Conservation (phyloP, 805 yeast species). For the Lipomyces kockii region DNA sequence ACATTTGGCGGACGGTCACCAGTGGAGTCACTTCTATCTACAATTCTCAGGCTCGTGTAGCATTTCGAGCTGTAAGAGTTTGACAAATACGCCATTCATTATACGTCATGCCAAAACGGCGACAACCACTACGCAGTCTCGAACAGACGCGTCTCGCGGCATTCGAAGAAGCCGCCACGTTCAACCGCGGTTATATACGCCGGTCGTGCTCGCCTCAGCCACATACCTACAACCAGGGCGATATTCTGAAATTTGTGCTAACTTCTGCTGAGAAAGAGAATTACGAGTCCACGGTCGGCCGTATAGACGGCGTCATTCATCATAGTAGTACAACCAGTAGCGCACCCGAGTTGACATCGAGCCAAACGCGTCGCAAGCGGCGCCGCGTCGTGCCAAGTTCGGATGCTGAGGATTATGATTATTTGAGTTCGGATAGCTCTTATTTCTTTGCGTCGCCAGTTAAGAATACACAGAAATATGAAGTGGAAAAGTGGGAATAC, state of each 20-base stretch:
- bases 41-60: neutral
- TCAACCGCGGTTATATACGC: constrained; percentile 2
- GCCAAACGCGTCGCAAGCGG: constrained; percentile 3
- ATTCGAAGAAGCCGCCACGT: constrained; percentile 7
- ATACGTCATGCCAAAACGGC: neutral
- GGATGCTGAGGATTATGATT: constrained; percentile 20
- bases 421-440: neutral
- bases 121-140: neutral
- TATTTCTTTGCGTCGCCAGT: neutral
- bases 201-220: neutral
- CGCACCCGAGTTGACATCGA: neutral
- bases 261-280: neutral
- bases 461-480: neutral
- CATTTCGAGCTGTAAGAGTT: neutral
- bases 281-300: neutral
- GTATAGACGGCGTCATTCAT: neutral
- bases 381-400: constrained; percentile 14
- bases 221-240: neutral
- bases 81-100: neutral
- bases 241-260: neutral
- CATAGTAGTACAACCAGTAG: neutral
- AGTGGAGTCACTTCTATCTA: neutral
- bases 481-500: neutral
- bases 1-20: neutral
- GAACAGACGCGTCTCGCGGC: constrained; percentile 17